Evolutionary conservation across 139 green algal genomes (phyloP).

Genomic region (Limnomonas spitsbergensis): DNA sequence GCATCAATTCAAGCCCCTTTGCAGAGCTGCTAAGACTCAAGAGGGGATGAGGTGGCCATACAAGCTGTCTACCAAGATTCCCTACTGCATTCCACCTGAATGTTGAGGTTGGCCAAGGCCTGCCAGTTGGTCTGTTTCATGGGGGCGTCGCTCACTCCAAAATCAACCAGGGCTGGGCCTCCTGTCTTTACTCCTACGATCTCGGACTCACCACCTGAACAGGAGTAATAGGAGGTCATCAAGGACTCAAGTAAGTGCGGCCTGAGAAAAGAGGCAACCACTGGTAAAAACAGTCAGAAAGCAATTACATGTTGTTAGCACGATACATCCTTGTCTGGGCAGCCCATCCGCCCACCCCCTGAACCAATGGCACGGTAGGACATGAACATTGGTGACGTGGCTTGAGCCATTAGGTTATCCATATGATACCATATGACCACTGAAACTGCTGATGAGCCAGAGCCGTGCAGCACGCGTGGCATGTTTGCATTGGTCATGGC

Average conservation of each 20-base stretch:
- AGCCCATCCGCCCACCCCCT: background rate
- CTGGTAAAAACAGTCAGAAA: no score
- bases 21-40: background rate
- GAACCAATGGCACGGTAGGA: constrained; percentile 28
- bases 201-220: constrained; percentile 20
- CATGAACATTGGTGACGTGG: constrained; percentile 25
- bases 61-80: background rate
- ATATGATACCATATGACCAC: constrained; percentile 37
- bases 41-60: background rate
- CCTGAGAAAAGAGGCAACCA: no score
- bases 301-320: no score
- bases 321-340: background rate
- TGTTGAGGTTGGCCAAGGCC: constrained; percentile 1
- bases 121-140: constrained; percentile 12
- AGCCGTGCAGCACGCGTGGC: constrained; percentile 20
- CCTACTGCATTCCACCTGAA: background rate
- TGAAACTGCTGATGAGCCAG: constrained; percentile 23
- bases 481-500: background rate
- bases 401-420: constrained; percentile 7
- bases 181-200: constrained; percentile 1
- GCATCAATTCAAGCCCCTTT: background rate
- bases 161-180: constrained; percentile 20
- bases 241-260: no score
- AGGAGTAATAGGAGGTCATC: constrained; percentile 2
- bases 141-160: constrained; percentile 28